Percentiles rank a stretch among this genome's conserved stretches.
phyloP scores from a whole-genome alignment of 2,329 filamentous ascomycete species.

The Trichophyton rubrum region DNA sequence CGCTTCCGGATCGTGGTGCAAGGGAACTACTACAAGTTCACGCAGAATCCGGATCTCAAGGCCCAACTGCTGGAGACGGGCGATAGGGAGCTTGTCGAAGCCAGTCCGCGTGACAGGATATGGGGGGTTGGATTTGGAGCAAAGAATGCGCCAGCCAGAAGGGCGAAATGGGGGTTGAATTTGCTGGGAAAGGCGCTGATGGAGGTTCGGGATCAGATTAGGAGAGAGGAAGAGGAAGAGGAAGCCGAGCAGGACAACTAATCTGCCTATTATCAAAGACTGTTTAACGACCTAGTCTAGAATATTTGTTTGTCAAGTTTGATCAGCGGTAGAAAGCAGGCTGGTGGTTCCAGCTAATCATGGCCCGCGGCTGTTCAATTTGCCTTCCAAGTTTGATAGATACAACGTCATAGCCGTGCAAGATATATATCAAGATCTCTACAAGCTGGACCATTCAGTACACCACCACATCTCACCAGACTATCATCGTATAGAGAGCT shows the following conservation, averaged over 20 bases:
- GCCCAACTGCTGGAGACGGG: slow-evolving; percentile 21
- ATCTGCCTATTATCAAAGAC: background rate
- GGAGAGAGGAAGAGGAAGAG: slow-evolving; percentile 13
- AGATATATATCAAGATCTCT: background rate
- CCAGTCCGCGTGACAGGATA: slow-evolving; percentile 25
- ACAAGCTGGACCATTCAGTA: background rate
- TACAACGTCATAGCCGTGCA: background rate
- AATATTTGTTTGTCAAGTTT: background rate
- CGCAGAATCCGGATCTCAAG: slow-evolving; percentile 20
- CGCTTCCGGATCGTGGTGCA: slow-evolving; percentile 21
- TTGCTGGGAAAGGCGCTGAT: slow-evolving; percentile 23
- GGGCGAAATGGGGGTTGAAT: slow-evolving; percentile 24
- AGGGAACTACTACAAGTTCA: slow-evolving; percentile 24
- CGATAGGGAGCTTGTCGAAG: slow-evolving; percentile 22
- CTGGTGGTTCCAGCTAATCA: too few relatives aligned
- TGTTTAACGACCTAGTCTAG: background rate
- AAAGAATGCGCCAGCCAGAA: slow-evolving; percentile 19
- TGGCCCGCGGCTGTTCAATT: background rate
- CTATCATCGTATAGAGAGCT: too few relatives aligned
- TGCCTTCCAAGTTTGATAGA: background rate
- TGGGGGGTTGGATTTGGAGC: slow-evolving; percentile 26
- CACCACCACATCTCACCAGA: background rate
- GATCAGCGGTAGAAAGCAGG: background rate
- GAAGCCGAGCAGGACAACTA: background rate
- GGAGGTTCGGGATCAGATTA: slow-evolving; percentile 21